These are phyloP conservation scores for Dioscorea alata DNA, from an alignment of 106 monocot species.

Conservation along the genomic window DNA sequence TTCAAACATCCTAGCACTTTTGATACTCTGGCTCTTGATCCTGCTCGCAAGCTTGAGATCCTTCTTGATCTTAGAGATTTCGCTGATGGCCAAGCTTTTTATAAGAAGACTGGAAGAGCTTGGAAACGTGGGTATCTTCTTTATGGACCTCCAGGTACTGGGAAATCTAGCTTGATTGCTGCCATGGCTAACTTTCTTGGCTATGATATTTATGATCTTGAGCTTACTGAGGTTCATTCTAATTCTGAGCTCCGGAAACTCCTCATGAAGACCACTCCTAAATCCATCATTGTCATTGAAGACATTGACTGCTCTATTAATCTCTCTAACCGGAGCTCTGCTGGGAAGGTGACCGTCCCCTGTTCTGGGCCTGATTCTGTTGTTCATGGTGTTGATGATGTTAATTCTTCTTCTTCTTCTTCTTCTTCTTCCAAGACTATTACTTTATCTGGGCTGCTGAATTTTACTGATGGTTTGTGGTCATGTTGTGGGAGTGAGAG, in stretches of 20 bases:
- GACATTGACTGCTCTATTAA: conserved; percentile 86
- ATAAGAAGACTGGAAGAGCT: conserved; percentile 58
- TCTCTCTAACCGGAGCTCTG: conserved; percentile 25
- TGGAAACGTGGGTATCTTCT: conserved; percentile 85
- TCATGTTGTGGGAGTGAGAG: conserved; percentile 84
- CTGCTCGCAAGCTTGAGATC: conserved; percentile 40
- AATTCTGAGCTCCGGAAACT: conserved; percentile 87
- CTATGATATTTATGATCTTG: conserved; percentile 89
- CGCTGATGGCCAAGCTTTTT: conserved; percentile 42
- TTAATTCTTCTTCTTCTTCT: too few relatives aligned
- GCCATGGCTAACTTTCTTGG: conserved; percentile 79
- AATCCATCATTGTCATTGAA: conserved; percentile 90
- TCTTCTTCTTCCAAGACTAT: conserved; percentile 11
- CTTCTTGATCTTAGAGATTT: conserved; percentile 50
- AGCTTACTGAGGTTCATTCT: conserved; percentile 73
- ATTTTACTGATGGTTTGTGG: conserved; percentile 86
- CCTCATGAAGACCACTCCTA: conserved; percentile 76
- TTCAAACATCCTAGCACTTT: conserved; percentile 94
- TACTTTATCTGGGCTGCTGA: conserved; percentile 72
- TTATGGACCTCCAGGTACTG: conserved; percentile 85
- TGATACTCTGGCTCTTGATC: conserved; percentile 86
- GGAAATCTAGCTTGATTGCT: conserved; percentile 90
- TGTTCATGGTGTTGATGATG: too few relatives aligned
- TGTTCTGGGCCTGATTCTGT: background rate
- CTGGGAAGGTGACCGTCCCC: background rate